Conservation (phyloP, 176 grass and related monocot genomes). For the Pontederia crassipes region DNA sequence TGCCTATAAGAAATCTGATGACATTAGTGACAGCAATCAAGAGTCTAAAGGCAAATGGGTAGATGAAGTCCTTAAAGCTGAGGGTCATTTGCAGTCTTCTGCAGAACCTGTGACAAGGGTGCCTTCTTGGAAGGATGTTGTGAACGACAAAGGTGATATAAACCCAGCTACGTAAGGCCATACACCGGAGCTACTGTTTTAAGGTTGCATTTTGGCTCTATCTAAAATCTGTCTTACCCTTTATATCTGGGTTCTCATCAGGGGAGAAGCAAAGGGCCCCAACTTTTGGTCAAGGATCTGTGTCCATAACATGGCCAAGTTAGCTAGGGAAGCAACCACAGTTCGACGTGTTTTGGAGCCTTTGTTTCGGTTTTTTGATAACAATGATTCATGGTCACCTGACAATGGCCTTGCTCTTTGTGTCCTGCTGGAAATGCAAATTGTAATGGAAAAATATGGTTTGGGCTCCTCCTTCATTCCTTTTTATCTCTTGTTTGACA, state of each 20-base stretch:
- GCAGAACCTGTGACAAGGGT: conserved; percentile 40
- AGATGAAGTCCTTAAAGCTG: conserved; percentile 58
- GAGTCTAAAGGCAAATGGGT: conserved; percentile 41
- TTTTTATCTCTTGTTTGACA: neutral
- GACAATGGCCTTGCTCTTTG: conserved; percentile 63
- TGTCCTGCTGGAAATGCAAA: conserved; percentile 84
- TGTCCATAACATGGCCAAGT: conserved; percentile 92
- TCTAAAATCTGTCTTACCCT: conserved; percentile 24
- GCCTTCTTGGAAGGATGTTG: conserved; percentile 84
- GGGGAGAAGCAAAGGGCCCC: conserved; percentile 63
- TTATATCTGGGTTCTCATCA: conserved; percentile 25
- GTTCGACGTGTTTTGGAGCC: conserved; percentile 77
- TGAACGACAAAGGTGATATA: conserved; percentile 22
- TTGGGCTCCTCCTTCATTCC: conserved; percentile 17
- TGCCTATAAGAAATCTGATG: conserved; percentile 49
- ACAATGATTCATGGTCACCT: conserved; percentile 67
- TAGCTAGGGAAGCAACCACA: conserved; percentile 86
- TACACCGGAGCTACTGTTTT: neutral
- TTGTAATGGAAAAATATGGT: conserved; percentile 85
- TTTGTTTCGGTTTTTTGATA: conserved; percentile 96
- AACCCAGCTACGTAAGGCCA: conserved; percentile 26
- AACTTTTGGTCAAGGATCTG: conserved; percentile 95
- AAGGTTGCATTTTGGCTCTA: neutral
- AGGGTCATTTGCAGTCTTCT: conserved; percentile 39
- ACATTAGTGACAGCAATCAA: conserved; percentile 24